Evolutionary conservation across 495 filamentous ascomycete species (phyloP), one percentile per base, ranked within the genome.

Genomic region (Evernia prunastri): DNA sequence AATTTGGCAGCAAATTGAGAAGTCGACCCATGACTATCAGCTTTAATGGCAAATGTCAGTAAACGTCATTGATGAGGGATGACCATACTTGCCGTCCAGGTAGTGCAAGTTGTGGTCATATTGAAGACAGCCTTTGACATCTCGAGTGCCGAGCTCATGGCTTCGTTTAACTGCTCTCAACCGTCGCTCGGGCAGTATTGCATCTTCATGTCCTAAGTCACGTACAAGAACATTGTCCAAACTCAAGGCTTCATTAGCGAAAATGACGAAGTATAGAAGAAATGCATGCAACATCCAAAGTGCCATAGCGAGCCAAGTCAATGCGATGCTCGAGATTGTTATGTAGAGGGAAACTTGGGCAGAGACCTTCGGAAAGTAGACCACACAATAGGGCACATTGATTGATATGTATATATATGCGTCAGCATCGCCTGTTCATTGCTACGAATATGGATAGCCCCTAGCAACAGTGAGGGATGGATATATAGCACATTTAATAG

Each of bases 1-100:
- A 72, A 39, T 27, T 63, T 59, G 20, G 70, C 70, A 27, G 63
- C 66, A 40, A 70, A 68, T 54, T 62, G 67, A 35, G 54, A 42
- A 25, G n/a, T 42, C 39, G 57, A 53, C 20, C 23, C 33, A 62
- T 56, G 59, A 37, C 56, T 45, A n/a, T 57, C 39, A 27, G 37
- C 58, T 62, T 10, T 15, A 29, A 18, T 33, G 20, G 10, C 29
- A 37, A 23, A 40, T 20, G 15, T 63, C 11, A 39, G 39, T 43
- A 0, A 58, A 0, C 18, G 7, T 25, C 3, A 42, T 10, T 4
- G 10, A 25, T 6, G 18, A n/a, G 39, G 27, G 12, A 53, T 13
- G 5, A 33, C 18, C 2, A 25, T 9, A 45, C 60, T 56, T 42
- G 66, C 68, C 68, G 43, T 70, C 66, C 17, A 66, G 43, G 54